phyloP scores from a whole-genome alignment of 805 yeast genomes.

The Wickerhamomyces pijperi region DNA sequence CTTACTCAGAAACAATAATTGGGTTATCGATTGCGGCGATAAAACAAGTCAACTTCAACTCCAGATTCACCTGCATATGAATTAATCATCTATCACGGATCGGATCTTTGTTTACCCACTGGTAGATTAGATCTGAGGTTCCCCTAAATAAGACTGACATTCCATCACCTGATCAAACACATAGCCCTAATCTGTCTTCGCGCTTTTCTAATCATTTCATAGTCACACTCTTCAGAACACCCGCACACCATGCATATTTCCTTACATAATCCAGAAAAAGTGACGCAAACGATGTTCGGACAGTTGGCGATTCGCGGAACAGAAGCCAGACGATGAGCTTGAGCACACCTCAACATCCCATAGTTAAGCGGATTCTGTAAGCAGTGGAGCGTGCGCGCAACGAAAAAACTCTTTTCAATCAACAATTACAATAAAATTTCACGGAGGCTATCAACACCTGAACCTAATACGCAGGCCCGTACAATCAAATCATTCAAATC shows the following conservation, averaged over 20 bases:
- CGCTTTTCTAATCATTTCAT: not conserved
- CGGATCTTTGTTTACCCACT: too few relatives aligned
- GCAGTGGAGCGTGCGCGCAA: not conserved
- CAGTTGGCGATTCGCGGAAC: not conserved
- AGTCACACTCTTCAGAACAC: not conserved
- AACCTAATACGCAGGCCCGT: not conserved
- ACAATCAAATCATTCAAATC: not conserved
- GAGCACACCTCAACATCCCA: not conserved
- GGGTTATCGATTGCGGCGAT: too few relatives aligned
- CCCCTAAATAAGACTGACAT: too few relatives aligned
- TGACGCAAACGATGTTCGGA: not conserved
- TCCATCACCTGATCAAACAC: not conserved
- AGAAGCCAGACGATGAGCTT: too few relatives aligned
- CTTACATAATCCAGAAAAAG: not conserved
- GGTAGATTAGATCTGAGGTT: too few relatives aligned
- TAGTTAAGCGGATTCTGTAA: not conserved
- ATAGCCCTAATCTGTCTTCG: not conserved
- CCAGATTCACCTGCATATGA: too few relatives aligned
- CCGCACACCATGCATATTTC: not conserved
- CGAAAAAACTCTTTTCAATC: not conserved
- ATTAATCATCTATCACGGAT: too few relatives aligned
- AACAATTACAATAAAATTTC: constrained; percentile 1
- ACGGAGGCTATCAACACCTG: not conserved
- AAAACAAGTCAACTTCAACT: too few relatives aligned
- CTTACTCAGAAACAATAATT: not conserved